Percentiles rank a stretch among this genome's conserved stretches.
phyloP scores from a whole-genome alignment of 495 filamentous ascomycete species.

The Ramalina intermedia region DNA sequence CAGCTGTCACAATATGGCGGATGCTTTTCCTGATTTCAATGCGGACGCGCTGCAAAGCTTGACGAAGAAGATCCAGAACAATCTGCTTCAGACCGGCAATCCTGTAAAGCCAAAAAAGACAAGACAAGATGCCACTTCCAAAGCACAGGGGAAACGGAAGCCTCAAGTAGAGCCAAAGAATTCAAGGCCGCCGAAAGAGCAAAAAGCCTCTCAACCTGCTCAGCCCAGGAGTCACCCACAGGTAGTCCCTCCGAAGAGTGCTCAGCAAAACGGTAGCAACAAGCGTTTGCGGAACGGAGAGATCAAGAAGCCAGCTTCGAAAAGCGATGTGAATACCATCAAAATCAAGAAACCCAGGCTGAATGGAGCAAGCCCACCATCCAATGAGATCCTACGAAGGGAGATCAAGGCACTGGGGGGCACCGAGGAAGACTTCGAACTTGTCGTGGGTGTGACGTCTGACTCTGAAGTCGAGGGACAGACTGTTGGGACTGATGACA shows the following conservation, averaged over 20 bases:
- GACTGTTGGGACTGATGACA: constrained; percentile 14
- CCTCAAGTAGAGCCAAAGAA: neutral
- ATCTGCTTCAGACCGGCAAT: constrained; percentile 2
- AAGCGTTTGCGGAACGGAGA: constrained; percentile 14
- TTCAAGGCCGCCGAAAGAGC: neutral
- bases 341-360: neutral
- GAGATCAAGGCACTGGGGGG: constrained; percentile 69
- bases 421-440: constrained; percentile 56
- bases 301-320: constrained; percentile 1
- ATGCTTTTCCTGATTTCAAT: constrained; percentile 11
- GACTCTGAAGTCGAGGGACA: constrained; percentile 42
- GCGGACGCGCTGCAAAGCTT: constrained; percentile 10
- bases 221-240: no score
- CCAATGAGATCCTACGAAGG: constrained; percentile 13
- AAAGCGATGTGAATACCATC: neutral
- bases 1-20: neutral
- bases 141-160: neutral
- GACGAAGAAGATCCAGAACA: constrained; percentile 10
- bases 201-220: neutral
- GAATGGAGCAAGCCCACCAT: neutral
- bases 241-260: no score
- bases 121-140: neutral
- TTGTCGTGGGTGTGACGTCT: constrained; percentile 47
- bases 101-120: neutral
- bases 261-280: constrained; percentile 8